Evolutionary conservation across 148 eudicot species (phyloP), one percentile per base, ranked within the genome.

Genomic region (Heliamphora exappendiculata): DNA sequence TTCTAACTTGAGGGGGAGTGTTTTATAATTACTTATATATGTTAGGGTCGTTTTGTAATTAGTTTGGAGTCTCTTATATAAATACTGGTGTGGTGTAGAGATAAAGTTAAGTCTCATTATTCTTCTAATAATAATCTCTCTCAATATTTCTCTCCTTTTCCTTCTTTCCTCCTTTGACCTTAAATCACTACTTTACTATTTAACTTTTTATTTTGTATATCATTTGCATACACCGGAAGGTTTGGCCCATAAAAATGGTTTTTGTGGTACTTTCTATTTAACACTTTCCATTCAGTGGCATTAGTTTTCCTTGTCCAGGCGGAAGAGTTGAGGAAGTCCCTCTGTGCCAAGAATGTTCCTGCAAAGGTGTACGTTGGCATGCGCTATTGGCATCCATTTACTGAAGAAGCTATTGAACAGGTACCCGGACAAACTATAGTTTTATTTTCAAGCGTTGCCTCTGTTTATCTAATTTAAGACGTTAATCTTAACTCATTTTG

Each of bases 331-430:
- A 84, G 86, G 76, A 92, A 87, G 81, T 93, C 99, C 73, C 91
- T 95, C 20, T 83, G 50, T 44, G 84, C 73, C 37, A 95, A 95
- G 82, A 83, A 88, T 85, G 89, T 95, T 58, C 94, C 97, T 1
- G 99, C 97, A 55, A 85, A 92, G 77, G 99, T 95, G 22, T 95
- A 95, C 74, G 99, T 95, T 69, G 99, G 97, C 49, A 95, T 95
- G 99, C 99, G 99, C 44, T 95, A 95, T 76, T 95, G 99, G 99
- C 99, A 95, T 82, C 99, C 99, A 10, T 95, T 95, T 82, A 95
- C 99, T 28, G 99, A 95, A 85, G 99, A 95, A 84, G 99, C 99
- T 78, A 92, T 95, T 73, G 97, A 95, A 75, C 90, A 92, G 97
- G 99, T 92, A 81, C 24, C 44, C 39, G 22, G 1, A 50, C 20